These are phyloP conservation scores for Garcia nutans DNA, from an alignment of 345 rosid genomes.

Conservation along the genomic window DNA sequence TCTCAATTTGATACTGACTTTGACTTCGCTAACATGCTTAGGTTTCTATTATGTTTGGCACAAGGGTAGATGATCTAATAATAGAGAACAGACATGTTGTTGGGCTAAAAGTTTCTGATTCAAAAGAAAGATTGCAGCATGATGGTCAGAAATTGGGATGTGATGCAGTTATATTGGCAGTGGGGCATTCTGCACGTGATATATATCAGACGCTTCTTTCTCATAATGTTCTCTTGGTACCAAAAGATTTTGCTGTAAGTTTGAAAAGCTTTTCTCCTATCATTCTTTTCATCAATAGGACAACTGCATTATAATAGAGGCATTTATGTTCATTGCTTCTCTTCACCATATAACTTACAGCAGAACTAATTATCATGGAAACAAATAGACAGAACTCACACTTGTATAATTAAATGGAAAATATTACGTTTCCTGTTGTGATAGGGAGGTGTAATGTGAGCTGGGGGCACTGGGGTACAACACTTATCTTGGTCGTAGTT, in stretches of 20 bases:
- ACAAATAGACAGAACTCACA: not conserved
- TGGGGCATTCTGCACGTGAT: conserved; percentile 98
- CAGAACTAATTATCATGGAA: not conserved
- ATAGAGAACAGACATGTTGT: conserved; percentile 58
- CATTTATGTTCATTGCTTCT: not conserved
- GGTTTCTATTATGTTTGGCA: conserved; percentile 81
- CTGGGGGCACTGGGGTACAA: not conserved
- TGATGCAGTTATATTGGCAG: conserved; percentile 88
- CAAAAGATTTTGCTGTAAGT: conserved; percentile 92
- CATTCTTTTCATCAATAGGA: not conserved
- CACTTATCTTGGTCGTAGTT: not conserved
- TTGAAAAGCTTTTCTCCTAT: conserved; percentile 7
- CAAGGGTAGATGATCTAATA: conserved; percentile 79
- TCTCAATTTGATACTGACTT: conserved; percentile 14
- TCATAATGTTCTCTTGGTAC: conserved; percentile 66
- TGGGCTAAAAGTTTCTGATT: conserved; percentile 69
- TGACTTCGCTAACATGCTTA: conserved; percentile 26
- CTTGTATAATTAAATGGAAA: not conserved
- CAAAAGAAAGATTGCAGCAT: conserved; percentile 38
- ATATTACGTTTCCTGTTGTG: not conserved
- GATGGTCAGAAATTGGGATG: conserved; percentile 41
- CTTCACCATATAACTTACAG: not conserved
- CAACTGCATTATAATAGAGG: not conserved
- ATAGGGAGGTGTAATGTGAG: not conserved
- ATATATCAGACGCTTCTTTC: conserved; percentile 86